Percentiles rank a stretch among this genome's conserved stretches.
Evolutionary conservation across 306 rosid species (phyloP).

Genomic region (Cucurbita ficifolia): DNA sequence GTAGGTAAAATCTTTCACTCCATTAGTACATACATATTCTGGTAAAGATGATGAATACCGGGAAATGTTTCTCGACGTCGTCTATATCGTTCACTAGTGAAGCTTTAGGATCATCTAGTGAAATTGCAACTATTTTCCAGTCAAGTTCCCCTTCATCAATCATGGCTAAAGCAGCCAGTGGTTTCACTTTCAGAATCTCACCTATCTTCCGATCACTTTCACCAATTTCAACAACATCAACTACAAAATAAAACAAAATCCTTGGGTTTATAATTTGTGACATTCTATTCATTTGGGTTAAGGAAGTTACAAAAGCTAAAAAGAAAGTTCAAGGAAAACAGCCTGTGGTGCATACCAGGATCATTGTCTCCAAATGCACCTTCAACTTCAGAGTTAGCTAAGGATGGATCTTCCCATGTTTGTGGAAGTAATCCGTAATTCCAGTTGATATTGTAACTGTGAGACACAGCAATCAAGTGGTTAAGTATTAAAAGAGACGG

Average conservation of each 20-base stretch:
- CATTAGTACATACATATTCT: neutral
- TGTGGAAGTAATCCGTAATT: slow-evolving; percentile 94
- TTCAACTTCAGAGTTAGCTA: slow-evolving; percentile 68
- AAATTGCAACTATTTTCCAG: slow-evolving; percentile 96
- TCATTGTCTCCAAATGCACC: slow-evolving; percentile 96
- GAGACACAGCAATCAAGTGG: neutral
- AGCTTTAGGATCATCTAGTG: slow-evolving; percentile 87
- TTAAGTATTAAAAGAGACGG: neutral
- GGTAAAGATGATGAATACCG: slow-evolving; percentile 31
- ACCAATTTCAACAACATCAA: slow-evolving; percentile 90
- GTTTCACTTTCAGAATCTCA: slow-evolving; percentile 70
- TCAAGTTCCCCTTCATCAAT: slow-evolving; percentile 99
- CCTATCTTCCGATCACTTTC: slow-evolving; percentile 58
- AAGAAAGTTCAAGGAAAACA: slow-evolving; percentile 2
- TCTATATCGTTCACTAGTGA: slow-evolving; percentile 61
- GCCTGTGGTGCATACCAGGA: slow-evolving; percentile 37
- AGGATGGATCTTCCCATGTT: slow-evolving; percentile 94
- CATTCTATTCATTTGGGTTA: neutral
- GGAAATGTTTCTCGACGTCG: slow-evolving; percentile 94
- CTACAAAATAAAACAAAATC: slow-evolving; percentile 23
- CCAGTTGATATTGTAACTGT: slow-evolving; percentile 81
- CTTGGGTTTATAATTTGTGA: neutral
- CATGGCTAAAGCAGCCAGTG: slow-evolving; percentile 95
- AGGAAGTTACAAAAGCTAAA: neutral
- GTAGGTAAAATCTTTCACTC: neutral